Evolutionary conservation across 2,329 filamentous ascomycete genomes (phyloP).

Genomic region (Fusarium sp.): DNA sequence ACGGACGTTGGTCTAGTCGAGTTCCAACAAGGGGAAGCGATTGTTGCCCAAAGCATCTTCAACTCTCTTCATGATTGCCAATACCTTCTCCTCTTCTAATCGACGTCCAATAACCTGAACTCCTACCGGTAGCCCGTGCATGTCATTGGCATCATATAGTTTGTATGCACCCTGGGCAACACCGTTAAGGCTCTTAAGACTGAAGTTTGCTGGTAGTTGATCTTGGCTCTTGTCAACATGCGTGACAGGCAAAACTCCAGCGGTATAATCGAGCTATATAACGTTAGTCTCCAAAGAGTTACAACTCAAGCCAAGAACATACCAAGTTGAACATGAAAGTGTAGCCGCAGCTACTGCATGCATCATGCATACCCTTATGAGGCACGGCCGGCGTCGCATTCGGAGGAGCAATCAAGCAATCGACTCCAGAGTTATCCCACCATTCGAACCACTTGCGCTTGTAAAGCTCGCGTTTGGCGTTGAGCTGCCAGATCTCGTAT

Average conservation of each 20-base stretch:
- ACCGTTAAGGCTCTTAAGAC: conserved; percentile 75
- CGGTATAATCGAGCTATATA: conserved; percentile 80
- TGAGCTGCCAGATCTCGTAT: conserved; percentile 84
- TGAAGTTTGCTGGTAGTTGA: conserved; percentile 70
- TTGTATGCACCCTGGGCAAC: conserved; percentile 86
- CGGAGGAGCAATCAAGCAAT: conserved; percentile 84
- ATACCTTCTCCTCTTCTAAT: conserved; percentile 87
- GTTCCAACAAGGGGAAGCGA: conserved; percentile 62
- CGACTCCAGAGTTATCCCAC: conserved; percentile 79
- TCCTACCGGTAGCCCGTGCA: conserved; percentile 88
- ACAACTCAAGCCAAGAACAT: conserved; percentile 47
- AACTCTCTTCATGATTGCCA: conserved; percentile 81
- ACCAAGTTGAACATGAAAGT: conserved; percentile 93
- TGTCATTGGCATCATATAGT: conserved; percentile 81
- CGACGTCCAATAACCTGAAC: conserved; percentile 85
- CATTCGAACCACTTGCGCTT: conserved; percentile 83
- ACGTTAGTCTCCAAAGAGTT: conserved; percentile 4
- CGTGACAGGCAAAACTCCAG: conserved; percentile 84
- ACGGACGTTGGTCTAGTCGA: conserved; percentile 52
- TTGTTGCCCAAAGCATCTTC: conserved; percentile 76
- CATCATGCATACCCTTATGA: conserved; percentile 86
- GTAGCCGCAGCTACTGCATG: conserved; percentile 88
- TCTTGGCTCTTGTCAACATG: conserved; percentile 80
- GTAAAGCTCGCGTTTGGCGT: conserved; percentile 80
- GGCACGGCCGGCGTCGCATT: conserved; percentile 92